Evolutionary conservation across 2,329 filamentous ascomycete genomes (phyloP).

Genomic region (Botrytis byssoidea): DNA sequence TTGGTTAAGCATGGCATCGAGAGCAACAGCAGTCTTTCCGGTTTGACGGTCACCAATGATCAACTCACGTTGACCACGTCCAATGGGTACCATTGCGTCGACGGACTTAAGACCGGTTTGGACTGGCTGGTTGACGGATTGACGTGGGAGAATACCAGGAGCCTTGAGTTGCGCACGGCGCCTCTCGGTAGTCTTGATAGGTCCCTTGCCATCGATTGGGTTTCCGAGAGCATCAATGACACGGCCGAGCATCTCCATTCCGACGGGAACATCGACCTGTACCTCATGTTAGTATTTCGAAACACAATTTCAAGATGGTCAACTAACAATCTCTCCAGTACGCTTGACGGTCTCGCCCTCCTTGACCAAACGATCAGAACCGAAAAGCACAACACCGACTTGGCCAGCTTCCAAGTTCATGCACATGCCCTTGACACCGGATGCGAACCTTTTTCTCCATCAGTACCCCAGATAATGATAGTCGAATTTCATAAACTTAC

Average conservation of each 20-base stretch:
- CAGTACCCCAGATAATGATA: slow-evolving; percentile 25
- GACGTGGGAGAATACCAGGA: slow-evolving; percentile 94
- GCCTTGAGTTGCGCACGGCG: slow-evolving; percentile 99
- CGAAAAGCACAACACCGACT: slow-evolving; percentile 99
- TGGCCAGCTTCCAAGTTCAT: slow-evolving; percentile 99
- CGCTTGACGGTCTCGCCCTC: slow-evolving; percentile 99
- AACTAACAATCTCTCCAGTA: slow-evolving; percentile 96
- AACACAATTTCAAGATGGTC: slow-evolving; percentile 7
- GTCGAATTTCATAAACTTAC: slow-evolving; percentile 58
- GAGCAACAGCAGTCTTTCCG: slow-evolving; percentile 97
- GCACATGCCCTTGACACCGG: slow-evolving; percentile 99
- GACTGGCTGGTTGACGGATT: slow-evolving; percentile 96
- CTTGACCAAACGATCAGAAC: slow-evolving; percentile 99
- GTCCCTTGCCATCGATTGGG: slow-evolving; percentile 99
- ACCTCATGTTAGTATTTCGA: slow-evolving; percentile 26
- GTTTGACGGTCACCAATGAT: slow-evolving; percentile 99
- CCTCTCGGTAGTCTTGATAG: slow-evolving; percentile 86
- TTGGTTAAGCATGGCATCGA: slow-evolving; percentile 99
- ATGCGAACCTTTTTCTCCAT: slow-evolving; percentile 74
- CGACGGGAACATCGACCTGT: slow-evolving; percentile 95
- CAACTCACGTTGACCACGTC: slow-evolving; percentile 99
- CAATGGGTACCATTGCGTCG: slow-evolving; percentile 99
- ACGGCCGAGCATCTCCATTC: slow-evolving; percentile 89
- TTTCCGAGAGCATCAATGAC: slow-evolving; percentile 98
- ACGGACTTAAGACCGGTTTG: slow-evolving; percentile 99